Evolutionary conservation across 1,284 basidiomycete species (phyloP).

Genomic region (Ganoderma boninense): DNA sequence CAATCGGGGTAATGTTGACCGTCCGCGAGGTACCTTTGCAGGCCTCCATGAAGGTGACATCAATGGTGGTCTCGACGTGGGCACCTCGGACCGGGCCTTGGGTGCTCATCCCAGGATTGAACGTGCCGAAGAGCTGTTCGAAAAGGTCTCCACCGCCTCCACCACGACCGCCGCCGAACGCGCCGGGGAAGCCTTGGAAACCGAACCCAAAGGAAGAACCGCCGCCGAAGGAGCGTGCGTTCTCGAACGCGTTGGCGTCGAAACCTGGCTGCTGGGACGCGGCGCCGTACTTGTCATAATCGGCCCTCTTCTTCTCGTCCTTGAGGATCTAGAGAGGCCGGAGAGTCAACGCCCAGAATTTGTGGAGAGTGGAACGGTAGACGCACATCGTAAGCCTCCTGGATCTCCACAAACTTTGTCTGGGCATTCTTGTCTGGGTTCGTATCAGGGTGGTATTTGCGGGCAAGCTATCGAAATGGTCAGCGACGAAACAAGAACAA

Average conservation of each 20-base stretch:
- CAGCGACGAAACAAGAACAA: constrained; percentile 2
- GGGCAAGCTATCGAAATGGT: constrained; percentile 76
- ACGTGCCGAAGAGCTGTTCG: constrained; percentile 83
- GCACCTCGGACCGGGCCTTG: constrained; percentile 73
- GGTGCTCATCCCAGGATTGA: constrained; percentile 53
- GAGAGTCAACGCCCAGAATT: constrained; percentile 23
- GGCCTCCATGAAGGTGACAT: constrained; percentile 90
- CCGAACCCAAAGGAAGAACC: constrained; percentile 71
- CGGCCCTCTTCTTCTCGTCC: constrained; percentile 92
- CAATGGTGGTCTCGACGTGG: constrained; percentile 85
- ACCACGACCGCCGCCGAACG: constrained; percentile 67
- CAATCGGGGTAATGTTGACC: constrained; percentile 84
- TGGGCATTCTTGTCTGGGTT: constrained; percentile 93
- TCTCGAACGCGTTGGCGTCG: constrained; percentile 83
- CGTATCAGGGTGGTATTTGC: constrained; percentile 98
- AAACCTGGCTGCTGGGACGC: constrained; percentile 95
- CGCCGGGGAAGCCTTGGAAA: constrained; percentile 73
- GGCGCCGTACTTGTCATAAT: constrained; percentile 96
- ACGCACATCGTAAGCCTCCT: constrained; percentile 94
- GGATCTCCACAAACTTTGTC: constrained; percentile 96
- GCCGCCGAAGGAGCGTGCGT: constrained; percentile 53
- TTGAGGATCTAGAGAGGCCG: constrained; percentile 74
- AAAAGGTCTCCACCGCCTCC: constrained; percentile 78
- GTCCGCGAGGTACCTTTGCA: constrained; percentile 89
- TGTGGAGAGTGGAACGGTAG: constrained; percentile 15